phyloP scores from a whole-genome alignment of 169 alveolate genomes.

The Eimeria tenella region DNA sequence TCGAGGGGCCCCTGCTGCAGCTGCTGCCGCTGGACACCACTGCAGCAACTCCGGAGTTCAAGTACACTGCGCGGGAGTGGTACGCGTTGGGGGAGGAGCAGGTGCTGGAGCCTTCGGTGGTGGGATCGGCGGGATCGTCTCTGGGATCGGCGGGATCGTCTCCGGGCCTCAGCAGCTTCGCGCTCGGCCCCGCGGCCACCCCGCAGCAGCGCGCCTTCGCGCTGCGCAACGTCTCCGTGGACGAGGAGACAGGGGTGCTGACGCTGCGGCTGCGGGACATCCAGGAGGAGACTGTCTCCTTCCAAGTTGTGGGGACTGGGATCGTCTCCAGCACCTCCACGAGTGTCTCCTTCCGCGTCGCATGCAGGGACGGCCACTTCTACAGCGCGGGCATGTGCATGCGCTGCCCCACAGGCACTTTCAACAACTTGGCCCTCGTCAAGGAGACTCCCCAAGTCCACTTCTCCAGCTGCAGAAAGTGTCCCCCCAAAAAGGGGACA shows the following conservation, averaged over 20 bases:
- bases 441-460: constrained; percentile 69
- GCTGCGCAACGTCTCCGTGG: constrained; percentile 8
- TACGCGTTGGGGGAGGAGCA: constrained; percentile 68
- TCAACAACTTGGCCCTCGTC: constrained; percentile 84
- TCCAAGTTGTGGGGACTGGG: constrained; percentile 78
- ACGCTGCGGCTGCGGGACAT: constrained; percentile 47
- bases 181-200: not conserved
- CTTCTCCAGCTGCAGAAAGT: constrained; percentile 59
- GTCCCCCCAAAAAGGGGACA: constrained; percentile 43
- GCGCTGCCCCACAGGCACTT: constrained; percentile 86
- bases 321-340: constrained; percentile 72
- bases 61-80: constrained; percentile 69
- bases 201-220: not conserved
- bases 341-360: constrained; percentile 60
- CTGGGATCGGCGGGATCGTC: not conserved
- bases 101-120: constrained; percentile 23
- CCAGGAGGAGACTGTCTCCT: not conserved
- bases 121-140: not conserved
- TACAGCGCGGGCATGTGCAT: constrained; percentile 81
- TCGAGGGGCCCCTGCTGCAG: constrained; percentile 40
- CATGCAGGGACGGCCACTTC: constrained; percentile 84
- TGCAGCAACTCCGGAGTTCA: constrained; percentile 52
- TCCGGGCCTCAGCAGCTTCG: constrained; percentile 19
- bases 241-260: constrained; percentile 76
- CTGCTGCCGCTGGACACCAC: constrained; percentile 67